These are phyloP conservation scores for Fusarium virguliforme DNA, from an alignment of 2,329 filamentous ascomycete genomes.

Conservation along the genomic window DNA sequence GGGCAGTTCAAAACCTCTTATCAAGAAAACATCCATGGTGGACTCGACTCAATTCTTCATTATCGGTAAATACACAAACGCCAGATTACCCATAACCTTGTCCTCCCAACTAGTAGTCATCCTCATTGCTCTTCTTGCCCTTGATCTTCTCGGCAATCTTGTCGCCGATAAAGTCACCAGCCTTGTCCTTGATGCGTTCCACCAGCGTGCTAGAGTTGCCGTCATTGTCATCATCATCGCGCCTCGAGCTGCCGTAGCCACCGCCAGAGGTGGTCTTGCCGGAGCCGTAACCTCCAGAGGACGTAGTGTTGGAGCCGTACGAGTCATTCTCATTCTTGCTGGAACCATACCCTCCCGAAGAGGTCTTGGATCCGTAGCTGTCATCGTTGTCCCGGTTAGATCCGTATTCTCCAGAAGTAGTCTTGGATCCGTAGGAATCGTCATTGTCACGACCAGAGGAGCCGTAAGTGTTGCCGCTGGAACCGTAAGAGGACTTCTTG, in stretches of 20 bases:
- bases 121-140: constrained; percentile 45
- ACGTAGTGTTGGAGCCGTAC: constrained; percentile 7
- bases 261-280: constrained; percentile 28
- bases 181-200: constrained; percentile 74
- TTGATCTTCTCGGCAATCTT: constrained; percentile 57
- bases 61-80: constrained; percentile 10
- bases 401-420: neutral
- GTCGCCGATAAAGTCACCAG: constrained; percentile 64
- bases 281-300: constrained; percentile 7
- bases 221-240: constrained; percentile 37
- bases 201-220: constrained; percentile 62
- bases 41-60: constrained; percentile 3
- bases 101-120: constrained; percentile 45
- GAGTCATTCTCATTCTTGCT: constrained; percentile 20
- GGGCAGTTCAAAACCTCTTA: no score
- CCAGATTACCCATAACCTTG: neutral
- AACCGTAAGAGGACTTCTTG: neutral
- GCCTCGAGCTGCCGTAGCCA: constrained; percentile 22
- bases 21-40: neutral
- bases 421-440: constrained; percentile 2
- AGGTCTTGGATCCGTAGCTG: neutral
- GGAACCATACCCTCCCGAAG: constrained; percentile 3
- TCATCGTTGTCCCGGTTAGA: neutral
- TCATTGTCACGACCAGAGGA: constrained; percentile 2
- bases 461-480: neutral